Evolutionary conservation across 2,329 filamentous ascomycete genomes (phyloP).

Genomic region (Sarocladiaceae sp.): DNA sequence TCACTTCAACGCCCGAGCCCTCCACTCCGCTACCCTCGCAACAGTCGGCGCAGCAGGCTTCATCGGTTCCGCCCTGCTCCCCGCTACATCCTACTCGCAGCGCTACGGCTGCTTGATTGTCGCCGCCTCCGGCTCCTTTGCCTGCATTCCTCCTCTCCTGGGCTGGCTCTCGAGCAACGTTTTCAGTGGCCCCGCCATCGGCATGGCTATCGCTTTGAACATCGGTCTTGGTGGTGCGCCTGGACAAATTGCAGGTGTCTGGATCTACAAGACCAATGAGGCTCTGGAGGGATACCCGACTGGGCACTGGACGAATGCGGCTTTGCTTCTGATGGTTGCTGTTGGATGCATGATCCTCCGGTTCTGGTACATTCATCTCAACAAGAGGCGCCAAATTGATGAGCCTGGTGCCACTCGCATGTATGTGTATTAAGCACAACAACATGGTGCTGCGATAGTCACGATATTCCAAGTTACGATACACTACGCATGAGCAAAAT

Average conservation of each 20-base stretch:
- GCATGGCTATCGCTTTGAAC: slow-evolving; percentile 64
- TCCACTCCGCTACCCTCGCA: slow-evolving; percentile 35
- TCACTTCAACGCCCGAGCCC: slow-evolving; percentile 44
- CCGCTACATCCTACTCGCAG: slow-evolving; percentile 47
- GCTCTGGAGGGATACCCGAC: slow-evolving; percentile 58
- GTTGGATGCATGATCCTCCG: slow-evolving; percentile 49
- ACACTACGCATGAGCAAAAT: no score
- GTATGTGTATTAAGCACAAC: slow-evolving; percentile 1
- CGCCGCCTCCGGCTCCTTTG: slow-evolving; percentile 58
- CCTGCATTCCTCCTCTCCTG: slow-evolving; percentile 61
- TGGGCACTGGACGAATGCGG: slow-evolving; percentile 63
- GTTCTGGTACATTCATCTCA: slow-evolving; percentile 39
- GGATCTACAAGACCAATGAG: slow-evolving; percentile 66
- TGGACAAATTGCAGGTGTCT: slow-evolving; percentile 66
- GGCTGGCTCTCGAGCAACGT: slow-evolving; percentile 65
- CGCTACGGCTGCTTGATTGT: slow-evolving; percentile 66
- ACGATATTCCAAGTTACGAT: no score
- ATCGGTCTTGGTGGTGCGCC: slow-evolving; percentile 55
- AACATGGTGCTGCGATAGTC: no score
- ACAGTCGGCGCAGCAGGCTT: slow-evolving; percentile 44
- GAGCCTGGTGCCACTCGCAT: background rate
- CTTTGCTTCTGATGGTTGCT: slow-evolving; percentile 52
- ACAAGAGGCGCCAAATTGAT: background rate
- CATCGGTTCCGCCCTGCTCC: slow-evolving; percentile 57
- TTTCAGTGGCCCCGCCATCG: slow-evolving; percentile 56